Base-by-base conservation (phyloP, 2,329 filamentous ascomycete species). In the Aspergillus ruber region DNA sequence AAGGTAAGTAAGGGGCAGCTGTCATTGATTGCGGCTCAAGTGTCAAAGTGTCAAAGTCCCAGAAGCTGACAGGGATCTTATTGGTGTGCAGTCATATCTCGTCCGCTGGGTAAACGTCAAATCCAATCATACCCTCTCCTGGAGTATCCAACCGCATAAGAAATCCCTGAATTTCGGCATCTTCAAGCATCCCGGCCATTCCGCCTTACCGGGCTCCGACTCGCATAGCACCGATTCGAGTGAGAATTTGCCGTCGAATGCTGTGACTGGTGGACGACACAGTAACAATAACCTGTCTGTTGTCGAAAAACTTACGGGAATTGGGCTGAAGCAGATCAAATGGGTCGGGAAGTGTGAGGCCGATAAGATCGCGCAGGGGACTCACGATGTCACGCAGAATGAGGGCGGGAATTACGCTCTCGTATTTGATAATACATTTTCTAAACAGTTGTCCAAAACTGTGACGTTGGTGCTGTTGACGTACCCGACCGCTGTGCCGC, bases 151-250 rank as follows among this genome's bases (percentile, higher is more conserved):
- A 65, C 93, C 93, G 39, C 90, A 97, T 69, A 97, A 95, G 75
- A 97, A 96, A 73, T 96, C 91, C 50, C 86, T 98, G 70, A 96
- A 97, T 73, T 95, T 98, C 67, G 93, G 90, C 64, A 86, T 98
- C 62, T 94, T 98, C 71, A 97, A 96, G 68, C 93, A 97, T 67
- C 91, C 93, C 2, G 90, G 90, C 56, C 84, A 80, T 55, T 67
- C 76, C 50, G 76, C 76, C 55, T 54, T 74, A 9, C 67, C 73
- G 10, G 59, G 70, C 18, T 66, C 72, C 49, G 71, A 71, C 36
- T 66, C 71, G 13, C 63, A 64, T 12, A 69, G 66, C 45, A 68
- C 70, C 47, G 60, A 65, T 36, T 64, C 64, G 7, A 63, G 56
- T 43, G 63, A 72, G 50, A 66, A 67, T 55, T 51, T 66, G 8